These are phyloP conservation scores for Nothophytophthora sp. DNA, from an alignment of 352 stramenopile genomes.

Conservation along the genomic window DNA sequence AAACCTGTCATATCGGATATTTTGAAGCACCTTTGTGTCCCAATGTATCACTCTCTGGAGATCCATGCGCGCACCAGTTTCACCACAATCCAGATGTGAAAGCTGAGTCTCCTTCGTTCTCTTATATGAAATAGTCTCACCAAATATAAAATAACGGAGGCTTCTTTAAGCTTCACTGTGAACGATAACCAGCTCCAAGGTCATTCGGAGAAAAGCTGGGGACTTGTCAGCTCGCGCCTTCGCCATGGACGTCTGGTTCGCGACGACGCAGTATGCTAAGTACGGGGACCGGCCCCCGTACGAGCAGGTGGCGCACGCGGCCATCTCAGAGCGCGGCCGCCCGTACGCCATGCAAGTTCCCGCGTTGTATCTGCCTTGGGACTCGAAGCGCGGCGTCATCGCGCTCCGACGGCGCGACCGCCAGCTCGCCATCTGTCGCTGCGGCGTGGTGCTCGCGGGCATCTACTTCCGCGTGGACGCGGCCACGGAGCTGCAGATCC, in stretches of 20 bases:
- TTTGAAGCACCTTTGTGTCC: too few relatives aligned
- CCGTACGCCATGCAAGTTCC: conserved; percentile 72
- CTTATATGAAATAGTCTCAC: too few relatives aligned
- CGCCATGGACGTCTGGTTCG: conserved; percentile 86
- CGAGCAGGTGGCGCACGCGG: conserved; percentile 54
- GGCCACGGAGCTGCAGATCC: conserved; percentile 40
- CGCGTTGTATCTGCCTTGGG: conserved; percentile 66
- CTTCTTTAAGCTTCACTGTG: too few relatives aligned
- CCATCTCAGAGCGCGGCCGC: conserved; percentile 40
- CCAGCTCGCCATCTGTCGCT: conserved; percentile 70
- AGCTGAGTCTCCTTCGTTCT: too few relatives aligned
- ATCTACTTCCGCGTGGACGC: conserved; percentile 57
- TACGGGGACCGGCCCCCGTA: conserved; percentile 57
- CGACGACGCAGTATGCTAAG: conserved; percentile 55
- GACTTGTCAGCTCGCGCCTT: too few relatives aligned
- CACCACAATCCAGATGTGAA: too few relatives aligned
- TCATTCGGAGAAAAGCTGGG: too few relatives aligned
- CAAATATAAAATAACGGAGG: too few relatives aligned
- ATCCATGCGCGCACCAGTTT: too few relatives aligned
- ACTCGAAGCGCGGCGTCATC: conserved; percentile 64
- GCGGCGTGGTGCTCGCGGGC: conserved; percentile 69
- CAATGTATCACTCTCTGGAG: too few relatives aligned
- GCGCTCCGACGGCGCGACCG: conserved; percentile 68
- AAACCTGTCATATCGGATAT: too few relatives aligned
- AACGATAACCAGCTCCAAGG: too few relatives aligned